Base-by-base conservation (phyloP, 2,329 filamentous ascomycete genomes). In the Paraphoma sp. region DNA sequence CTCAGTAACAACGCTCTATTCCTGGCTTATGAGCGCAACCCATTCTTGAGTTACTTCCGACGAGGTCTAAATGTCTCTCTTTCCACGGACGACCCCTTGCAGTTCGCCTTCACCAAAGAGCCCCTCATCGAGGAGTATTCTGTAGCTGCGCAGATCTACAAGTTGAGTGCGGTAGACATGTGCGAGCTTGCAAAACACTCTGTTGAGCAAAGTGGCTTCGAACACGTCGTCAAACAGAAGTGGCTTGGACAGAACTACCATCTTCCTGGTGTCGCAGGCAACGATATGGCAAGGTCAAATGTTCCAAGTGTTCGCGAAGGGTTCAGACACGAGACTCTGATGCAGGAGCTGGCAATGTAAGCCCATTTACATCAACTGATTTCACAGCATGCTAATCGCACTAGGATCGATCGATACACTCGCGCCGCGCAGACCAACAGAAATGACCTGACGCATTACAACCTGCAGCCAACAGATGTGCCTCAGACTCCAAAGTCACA, bases 21-120 rank as follows among this genome's bases (percentile, higher is more conserved):
- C 80, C 81, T 99, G 50, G 93, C 94, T 1, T 98, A 99, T 72
- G 95, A 99, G 76, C 88, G 96, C 56, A 99, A 99, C 68, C 95
- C 95, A 0, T 99, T 97, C 79, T 84, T 96, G 67, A 91, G 91
- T 70, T 99, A 99, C 78, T 99, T 99, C 82, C 90, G 91, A 72
- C 89, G 95, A 53, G 95, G 95, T 0, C 80, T 99, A 49, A 99
- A 99, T 72, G 93, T 99, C 6, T 98, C 94, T 1, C 81, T 99
- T 5, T 98, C 94, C 1, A 98, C 95, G 0, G 95, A 99, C 71
- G 95, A 99, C 73, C 95, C 95, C 18, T 83, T 99, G 45, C 95
- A 99, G 73, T 99, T 99, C 74, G 95, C 95, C 2, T 99, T 97
- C 73, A 99, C 95, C 6, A 99, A 98, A 71, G 95, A 99, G 76